These are phyloP conservation scores for Penicillium sp. DNA, from an alignment of 2,329 filamentous ascomycete genomes.

Conservation along the genomic window DNA sequence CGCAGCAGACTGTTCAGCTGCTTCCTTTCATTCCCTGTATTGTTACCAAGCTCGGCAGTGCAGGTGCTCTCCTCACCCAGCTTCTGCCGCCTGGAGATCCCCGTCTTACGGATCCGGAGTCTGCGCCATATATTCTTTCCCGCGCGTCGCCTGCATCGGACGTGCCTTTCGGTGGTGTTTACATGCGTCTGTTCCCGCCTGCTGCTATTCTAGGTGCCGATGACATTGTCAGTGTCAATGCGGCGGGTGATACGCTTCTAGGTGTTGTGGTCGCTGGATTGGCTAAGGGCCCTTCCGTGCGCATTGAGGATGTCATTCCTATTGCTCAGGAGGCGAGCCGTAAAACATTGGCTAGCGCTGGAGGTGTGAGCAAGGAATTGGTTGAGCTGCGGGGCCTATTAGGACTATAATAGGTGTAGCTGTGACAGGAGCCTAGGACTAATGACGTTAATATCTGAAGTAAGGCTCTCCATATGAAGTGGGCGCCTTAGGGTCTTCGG, in stretches of 20 bases:
- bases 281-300: slow-evolving; percentile 49
- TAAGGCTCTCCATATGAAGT: not conserved
- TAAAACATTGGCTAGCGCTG: slow-evolving; percentile 70
- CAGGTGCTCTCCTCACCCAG: slow-evolving; percentile 73
- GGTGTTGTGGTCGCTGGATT: slow-evolving; percentile 81
- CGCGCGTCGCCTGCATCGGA: slow-evolving; percentile 55
- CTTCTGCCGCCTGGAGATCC: slow-evolving; percentile 68
- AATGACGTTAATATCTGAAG: not conserved
- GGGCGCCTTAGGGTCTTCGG: not conserved
- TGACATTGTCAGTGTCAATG: slow-evolving; percentile 86
- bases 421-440: not conserved
- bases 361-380: slow-evolving; percentile 61
- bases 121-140: slow-evolving; percentile 70
- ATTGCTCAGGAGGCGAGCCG: slow-evolving; percentile 80
- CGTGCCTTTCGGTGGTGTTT: slow-evolving; percentile 72
- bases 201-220: slow-evolving; percentile 59
- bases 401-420: slow-evolving; percentile 2
- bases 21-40: slow-evolving; percentile 85
- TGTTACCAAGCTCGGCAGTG: slow-evolving; percentile 75
- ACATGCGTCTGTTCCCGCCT: slow-evolving; percentile 74
- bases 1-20: slow-evolving; percentile 79
- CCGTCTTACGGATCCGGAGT: slow-evolving; percentile 61
- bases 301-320: slow-evolving; percentile 64
- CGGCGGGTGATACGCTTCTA: slow-evolving; percentile 89
- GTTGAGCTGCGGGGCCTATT: slow-evolving; percentile 16